Base-by-base conservation (phyloP, 345 rosid species). In the Eucalyptus regnans region DNA sequence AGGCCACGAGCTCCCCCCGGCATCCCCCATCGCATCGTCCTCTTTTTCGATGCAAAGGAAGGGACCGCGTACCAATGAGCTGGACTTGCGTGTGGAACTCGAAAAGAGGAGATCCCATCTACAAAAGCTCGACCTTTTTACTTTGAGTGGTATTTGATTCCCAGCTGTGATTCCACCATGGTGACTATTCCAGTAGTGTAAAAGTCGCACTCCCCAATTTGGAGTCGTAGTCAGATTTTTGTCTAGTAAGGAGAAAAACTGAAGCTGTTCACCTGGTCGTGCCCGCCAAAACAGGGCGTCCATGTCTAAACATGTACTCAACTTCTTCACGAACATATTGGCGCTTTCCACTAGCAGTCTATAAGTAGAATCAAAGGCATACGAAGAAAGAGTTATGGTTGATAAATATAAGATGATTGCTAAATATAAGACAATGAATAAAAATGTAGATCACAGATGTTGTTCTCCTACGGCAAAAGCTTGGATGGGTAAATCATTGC, bases 251-350 rank as follows among this genome's bases (percentile, higher is more conserved):
- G 8, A 37, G 50, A 41, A 87, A 87, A 85, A 37, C 81, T 31
- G 60, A 44, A 52, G 58, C 88, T n/a, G 89, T 44, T 92, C 90
- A 97, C 99, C 99, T 97, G 86, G 99, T 97, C 58, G 97, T 97
- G 89, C 99, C 99, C 87, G 96, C 99, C 92, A 97, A 95, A 95
- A 97, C 97, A 56, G 99, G 99, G 60, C 99, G 97, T 68, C 99
- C 99, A 89, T 94, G 96, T 88, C 95, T 92, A 90, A 96, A 97
- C 98, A 97, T 97, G 93, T 92, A 92, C 91, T 95, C 96, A 89
- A 97, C 98, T 95, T 97, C 99, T 90, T 90, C 96, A 85, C 98
- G 94, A 87, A 90, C 99, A 93, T 95, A 88, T 91, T 96, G 96
- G 98, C 99, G 96, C 94, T 97, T 97, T 80, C 99, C 99, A 22